A percentile compares a stretch with the other conserved stretches of the same genome.
Conservation (phyloP, 306 rosid species). For the Vicia villosa region DNA sequence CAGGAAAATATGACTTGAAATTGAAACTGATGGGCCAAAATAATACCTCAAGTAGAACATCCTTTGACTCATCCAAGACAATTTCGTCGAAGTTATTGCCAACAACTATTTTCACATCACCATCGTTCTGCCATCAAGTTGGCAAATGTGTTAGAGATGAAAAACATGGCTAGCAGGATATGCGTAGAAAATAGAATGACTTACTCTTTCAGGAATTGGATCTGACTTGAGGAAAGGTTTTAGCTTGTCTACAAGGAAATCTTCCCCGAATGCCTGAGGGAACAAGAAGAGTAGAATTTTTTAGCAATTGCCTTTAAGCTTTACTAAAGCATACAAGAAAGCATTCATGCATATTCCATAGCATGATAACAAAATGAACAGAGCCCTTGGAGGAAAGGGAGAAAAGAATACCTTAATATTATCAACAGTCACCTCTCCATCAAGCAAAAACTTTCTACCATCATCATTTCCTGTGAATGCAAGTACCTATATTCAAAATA, state of each 20-base stretch:
- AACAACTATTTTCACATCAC: slow-evolving; percentile 85
- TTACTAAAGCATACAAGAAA: slow-evolving; percentile 27
- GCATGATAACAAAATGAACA: slow-evolving; percentile 23
- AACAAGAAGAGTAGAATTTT: slow-evolving; percentile 12
- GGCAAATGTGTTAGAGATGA: slow-evolving; percentile 14
- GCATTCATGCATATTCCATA: slow-evolving; percentile 5
- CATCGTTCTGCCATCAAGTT: slow-evolving; percentile 61
- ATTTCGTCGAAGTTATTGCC: slow-evolving; percentile 88
- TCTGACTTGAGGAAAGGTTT: slow-evolving; percentile 92
- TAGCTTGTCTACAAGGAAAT: slow-evolving; percentile 85
- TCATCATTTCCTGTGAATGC: slow-evolving; percentile 87
- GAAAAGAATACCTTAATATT: slow-evolving; percentile 64
- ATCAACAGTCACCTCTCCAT: slow-evolving; percentile 62
- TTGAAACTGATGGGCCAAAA: slow-evolving; percentile 15
- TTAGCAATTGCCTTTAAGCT: slow-evolving; percentile 24
- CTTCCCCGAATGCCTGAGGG: slow-evolving; percentile 73
- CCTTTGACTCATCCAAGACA: slow-evolving; percentile 95
- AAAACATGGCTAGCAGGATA: slow-evolving; percentile 15
- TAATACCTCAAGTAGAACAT: slow-evolving; percentile 93
- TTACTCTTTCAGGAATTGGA: slow-evolving; percentile 86
- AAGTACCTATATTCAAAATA: slow-evolving; percentile 56
- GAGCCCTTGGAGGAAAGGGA: not conserved
- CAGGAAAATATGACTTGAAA: slow-evolving; percentile 19
- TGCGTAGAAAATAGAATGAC: slow-evolving; percentile 37
- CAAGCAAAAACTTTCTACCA: slow-evolving; percentile 74